These are phyloP conservation scores for Ceratocystis cubensis DNA, from an alignment of 2,329 filamentous ascomycete genomes.

Conservation along the genomic window DNA sequence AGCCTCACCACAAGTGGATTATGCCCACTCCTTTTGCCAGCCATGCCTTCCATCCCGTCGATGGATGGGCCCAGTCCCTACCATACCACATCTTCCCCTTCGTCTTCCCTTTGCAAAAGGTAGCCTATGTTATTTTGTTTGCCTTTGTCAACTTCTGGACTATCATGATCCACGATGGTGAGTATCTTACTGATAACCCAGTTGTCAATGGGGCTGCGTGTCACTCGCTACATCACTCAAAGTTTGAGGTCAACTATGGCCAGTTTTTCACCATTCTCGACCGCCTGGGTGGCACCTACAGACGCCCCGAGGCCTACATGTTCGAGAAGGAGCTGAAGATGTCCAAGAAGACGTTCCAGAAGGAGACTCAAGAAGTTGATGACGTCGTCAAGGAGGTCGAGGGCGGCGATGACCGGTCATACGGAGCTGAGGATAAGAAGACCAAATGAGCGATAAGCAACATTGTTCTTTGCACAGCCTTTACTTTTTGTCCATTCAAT, in stretches of 20 bases:
- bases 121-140: constrained; percentile 75
- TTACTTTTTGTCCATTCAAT: neutral
- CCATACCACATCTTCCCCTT: constrained; percentile 93
- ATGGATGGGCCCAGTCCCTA: constrained; percentile 76
- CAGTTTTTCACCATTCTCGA: constrained; percentile 93
- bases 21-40: constrained; percentile 91
- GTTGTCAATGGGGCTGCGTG: constrained; percentile 89
- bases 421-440: constrained; percentile 37
- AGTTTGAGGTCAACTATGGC: constrained; percentile 60
- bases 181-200: constrained; percentile 84
- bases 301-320: constrained; percentile 71
- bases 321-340: constrained; percentile 80
- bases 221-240: constrained; percentile 61
- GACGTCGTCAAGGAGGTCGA: constrained; percentile 60
- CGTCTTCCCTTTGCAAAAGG: constrained; percentile 83
- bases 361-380: constrained; percentile 66
- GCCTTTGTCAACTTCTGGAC: constrained; percentile 95
- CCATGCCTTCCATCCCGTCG: constrained; percentile 88
- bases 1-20: constrained; percentile 99
- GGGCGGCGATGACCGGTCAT: constrained; percentile 41
- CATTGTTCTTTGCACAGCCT: constrained; percentile 7
- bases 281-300: constrained; percentile 73
- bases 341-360: constrained; percentile 65
- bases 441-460: constrained; percentile 26
- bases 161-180: constrained; percentile 89